Percentiles rank a stretch among this genome's conserved stretches.
phyloP scores from a whole-genome alignment of 2,329 filamentous ascomycete species.

The Fonsecaea multimorphosa region DNA sequence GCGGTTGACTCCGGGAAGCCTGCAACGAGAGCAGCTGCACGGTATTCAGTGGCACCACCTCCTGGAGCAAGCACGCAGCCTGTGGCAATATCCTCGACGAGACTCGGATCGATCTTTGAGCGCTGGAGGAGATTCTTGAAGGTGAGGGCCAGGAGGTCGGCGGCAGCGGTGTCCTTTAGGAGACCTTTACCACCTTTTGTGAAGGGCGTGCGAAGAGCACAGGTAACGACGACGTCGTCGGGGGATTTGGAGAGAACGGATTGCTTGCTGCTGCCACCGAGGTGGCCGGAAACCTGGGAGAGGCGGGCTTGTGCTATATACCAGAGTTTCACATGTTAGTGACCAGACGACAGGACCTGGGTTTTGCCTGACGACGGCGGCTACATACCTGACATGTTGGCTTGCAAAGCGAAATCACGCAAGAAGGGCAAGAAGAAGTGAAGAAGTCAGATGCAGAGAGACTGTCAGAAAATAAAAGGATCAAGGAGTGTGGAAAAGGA shows the following conservation, averaged over 20 bases:
- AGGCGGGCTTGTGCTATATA: conserved; percentile 64
- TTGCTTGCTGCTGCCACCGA: conserved; percentile 45
- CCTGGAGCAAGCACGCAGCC: conserved; percentile 90
- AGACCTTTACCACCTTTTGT: conserved; percentile 91
- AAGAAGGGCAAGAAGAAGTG: neutral
- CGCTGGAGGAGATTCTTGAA: conserved; percentile 81
- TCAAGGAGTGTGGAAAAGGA: neutral
- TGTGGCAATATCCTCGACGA: conserved; percentile 92
- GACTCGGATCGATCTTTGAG: conserved; percentile 83
- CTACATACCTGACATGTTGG: neutral
- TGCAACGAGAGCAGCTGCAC: conserved; percentile 85
- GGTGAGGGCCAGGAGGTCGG: conserved; percentile 83
- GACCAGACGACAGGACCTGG: neutral
- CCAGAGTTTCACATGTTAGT: conserved; percentile 40
- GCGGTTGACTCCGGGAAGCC: conserved; percentile 86
- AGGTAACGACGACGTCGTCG: conserved; percentile 85
- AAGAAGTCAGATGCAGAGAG: neutral
- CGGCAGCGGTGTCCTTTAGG: conserved; percentile 91
- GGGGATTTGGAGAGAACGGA: conserved; percentile 60
- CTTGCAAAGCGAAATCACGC: neutral
- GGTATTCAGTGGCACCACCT: conserved; percentile 95
- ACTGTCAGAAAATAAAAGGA: neutral
- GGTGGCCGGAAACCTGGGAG: conserved; percentile 63
- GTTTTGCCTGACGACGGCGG: neutral
- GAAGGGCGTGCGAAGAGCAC: conserved; percentile 86